Percentiles rank a stretch among this genome's conserved stretches.
Evolutionary conservation across 305 asterid species (phyloP).

Genomic region (Caryopteris hybrid): DNA sequence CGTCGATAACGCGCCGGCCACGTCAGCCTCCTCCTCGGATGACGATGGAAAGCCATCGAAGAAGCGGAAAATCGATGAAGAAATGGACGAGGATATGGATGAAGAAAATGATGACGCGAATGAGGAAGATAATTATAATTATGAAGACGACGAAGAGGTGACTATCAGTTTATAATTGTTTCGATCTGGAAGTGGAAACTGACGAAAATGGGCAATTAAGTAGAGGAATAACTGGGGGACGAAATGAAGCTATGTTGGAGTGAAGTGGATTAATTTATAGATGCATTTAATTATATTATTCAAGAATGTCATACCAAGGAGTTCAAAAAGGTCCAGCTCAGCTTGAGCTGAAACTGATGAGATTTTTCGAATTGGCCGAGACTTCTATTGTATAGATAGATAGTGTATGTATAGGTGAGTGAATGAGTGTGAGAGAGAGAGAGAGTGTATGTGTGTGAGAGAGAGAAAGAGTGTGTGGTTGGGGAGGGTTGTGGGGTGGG

Average conservation of each 20-base stretch:
- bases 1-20: constrained; percentile 46
- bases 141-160: constrained; percentile 59
- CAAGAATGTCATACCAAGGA: not conserved
- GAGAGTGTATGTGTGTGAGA: constrained; percentile 25
- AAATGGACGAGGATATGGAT: constrained; percentile 31
- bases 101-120: constrained; percentile 37
- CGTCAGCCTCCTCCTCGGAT: constrained; percentile 51
- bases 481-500: constrained; percentile 24
- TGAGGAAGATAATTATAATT: constrained; percentile 44
- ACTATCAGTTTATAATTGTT: constrained; percentile 27
- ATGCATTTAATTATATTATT: not conserved
- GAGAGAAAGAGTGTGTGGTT: constrained; percentile 21
- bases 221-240: constrained; percentile 6
- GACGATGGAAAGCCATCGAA: constrained; percentile 52
- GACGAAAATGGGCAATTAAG: constrained; percentile 16
- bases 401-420: constrained; percentile 25
- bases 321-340: constrained; percentile 37
- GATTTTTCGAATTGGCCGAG: constrained; percentile 36
- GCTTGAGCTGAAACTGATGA: constrained; percentile 21
- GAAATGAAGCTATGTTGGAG: constrained; percentile 19
- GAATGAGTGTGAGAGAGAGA: constrained; percentile 16
- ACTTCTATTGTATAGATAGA: constrained; percentile 15
- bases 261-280: constrained; percentile 19
- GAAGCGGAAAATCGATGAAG: constrained; percentile 59
- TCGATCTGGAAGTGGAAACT: constrained; percentile 33